Conservation (phyloP, 1,284 basidiomycete genomes). For the Fomitiporia mediterranea region DNA sequence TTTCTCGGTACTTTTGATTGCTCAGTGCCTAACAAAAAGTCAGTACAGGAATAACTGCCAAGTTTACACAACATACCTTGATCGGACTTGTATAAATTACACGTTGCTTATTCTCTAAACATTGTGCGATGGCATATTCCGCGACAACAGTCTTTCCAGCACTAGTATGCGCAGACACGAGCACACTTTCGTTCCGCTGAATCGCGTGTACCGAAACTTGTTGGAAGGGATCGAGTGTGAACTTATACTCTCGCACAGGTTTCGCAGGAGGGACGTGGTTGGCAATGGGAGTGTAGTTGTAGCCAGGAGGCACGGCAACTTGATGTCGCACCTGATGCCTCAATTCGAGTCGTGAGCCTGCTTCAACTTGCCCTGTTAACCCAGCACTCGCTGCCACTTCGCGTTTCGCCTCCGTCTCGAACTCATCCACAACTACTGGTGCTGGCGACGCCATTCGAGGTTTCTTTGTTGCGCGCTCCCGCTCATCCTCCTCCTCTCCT, state of each 20-base stretch:
- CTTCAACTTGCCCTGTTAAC: slow-evolving; percentile 63
- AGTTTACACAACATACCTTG: slow-evolving; percentile 62
- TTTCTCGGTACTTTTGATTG: slow-evolving; percentile 98
- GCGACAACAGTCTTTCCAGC: slow-evolving; percentile 99
- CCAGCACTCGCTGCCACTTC: slow-evolving; percentile 85
- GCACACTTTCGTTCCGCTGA: slow-evolving; percentile 94
- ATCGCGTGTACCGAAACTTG: slow-evolving; percentile 92
- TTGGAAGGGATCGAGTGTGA: slow-evolving; percentile 97
- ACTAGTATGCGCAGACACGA: slow-evolving; percentile 98
- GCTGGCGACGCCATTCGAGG: slow-evolving; percentile 49
- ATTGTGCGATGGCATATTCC: slow-evolving; percentile 98
- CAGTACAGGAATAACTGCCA: slow-evolving; percentile 21
- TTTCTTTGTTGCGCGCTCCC: slow-evolving; percentile 38
- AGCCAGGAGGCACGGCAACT: slow-evolving; percentile 92
- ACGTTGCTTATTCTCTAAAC: slow-evolving; percentile 86
- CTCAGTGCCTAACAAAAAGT: slow-evolving; percentile 72
- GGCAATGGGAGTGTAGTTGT: slow-evolving; percentile 88
- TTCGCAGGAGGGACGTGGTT: slow-evolving; percentile 90
- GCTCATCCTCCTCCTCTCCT: slow-evolving; percentile 19
- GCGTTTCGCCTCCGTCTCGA: slow-evolving; percentile 84
- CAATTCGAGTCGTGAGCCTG: slow-evolving; percentile 66
- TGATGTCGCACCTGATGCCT: slow-evolving; percentile 84
- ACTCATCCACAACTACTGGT: slow-evolving; percentile 82
- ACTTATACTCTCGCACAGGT: slow-evolving; percentile 91
- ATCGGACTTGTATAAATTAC: slow-evolving; percentile 99